phyloP scores from a whole-genome alignment of 495 filamentous ascomycete genomes.

The Parmelia sp. region DNA sequence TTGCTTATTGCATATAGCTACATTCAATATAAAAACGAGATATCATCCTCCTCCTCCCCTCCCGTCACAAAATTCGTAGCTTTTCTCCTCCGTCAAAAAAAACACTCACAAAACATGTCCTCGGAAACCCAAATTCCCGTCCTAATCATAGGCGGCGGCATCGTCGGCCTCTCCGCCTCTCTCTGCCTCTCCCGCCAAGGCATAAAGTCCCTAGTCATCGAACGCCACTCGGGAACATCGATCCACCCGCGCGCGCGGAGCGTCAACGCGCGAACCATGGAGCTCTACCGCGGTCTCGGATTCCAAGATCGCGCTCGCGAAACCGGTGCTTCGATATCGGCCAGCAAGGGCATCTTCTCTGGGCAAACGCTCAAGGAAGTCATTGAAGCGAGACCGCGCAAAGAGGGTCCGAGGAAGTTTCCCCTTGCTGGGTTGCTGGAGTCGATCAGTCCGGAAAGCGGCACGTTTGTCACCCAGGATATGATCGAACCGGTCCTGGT shows the following conservation, averaged over 20 bases:
- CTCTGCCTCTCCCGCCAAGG: constrained; percentile 36
- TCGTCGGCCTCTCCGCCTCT: constrained; percentile 38
- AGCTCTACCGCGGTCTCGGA: constrained; percentile 37
- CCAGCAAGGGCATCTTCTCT: constrained; percentile 28
- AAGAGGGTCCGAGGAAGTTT: constrained; percentile 6
- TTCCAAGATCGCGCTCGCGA: neutral
- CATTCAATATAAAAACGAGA: no score
- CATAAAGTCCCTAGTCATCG: constrained; percentile 34
- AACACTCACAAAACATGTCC: neutral
- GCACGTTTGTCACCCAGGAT: constrained; percentile 31
- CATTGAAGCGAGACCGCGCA: constrained; percentile 28
- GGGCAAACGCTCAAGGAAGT: constrained; percentile 29
- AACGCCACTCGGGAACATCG: constrained; percentile 29
- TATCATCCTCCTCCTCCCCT: neutral
- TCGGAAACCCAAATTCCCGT: constrained; percentile 26
- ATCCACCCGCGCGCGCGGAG: constrained; percentile 35
- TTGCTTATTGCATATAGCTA: no score
- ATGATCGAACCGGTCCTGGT: constrained; percentile 30
- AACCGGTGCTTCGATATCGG: neutral
- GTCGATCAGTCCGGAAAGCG: constrained; percentile 20
- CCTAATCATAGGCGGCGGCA: constrained; percentile 39
- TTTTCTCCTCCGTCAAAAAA: neutral
- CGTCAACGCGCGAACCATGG: constrained; percentile 41
- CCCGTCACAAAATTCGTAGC: no score
- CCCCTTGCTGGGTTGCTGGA: neutral